These are phyloP conservation scores for Tillandsia leiboldiana DNA, from an alignment of 176 grass and related monocot genomes.

Conservation along the genomic window DNA sequence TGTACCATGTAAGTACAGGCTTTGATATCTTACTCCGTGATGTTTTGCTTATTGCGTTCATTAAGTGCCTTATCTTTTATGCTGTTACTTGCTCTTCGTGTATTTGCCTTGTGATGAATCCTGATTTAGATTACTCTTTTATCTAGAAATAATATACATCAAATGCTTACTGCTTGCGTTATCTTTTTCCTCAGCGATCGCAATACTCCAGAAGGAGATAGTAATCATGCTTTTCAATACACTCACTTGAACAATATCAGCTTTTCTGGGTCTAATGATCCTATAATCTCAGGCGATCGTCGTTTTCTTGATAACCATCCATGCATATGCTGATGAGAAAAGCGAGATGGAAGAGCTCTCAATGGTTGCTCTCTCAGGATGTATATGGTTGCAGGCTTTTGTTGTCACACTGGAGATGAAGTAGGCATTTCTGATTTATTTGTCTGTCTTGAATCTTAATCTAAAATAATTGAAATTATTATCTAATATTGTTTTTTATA, in stretches of 20 bases:
- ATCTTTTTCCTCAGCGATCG: too few species aligned
- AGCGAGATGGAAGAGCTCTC: constrained; percentile 78
- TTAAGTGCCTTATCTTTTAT: not conserved
- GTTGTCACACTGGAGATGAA: constrained; percentile 75
- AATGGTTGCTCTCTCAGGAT: constrained; percentile 84
- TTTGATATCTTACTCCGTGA: constrained; percentile 6
- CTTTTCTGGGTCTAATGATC: not conserved
- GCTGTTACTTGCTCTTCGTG: not conserved
- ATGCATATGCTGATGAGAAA: constrained; percentile 65
- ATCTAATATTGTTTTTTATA: not conserved
- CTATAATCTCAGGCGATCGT: constrained; percentile 48
- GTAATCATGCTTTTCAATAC: not conserved
- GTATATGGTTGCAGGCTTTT: constrained; percentile 95
- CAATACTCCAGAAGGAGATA: not conserved
- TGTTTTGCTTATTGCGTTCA: not conserved
- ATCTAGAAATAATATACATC: too few species aligned
- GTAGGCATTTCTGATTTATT: constrained; percentile 27
- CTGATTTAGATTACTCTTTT: too few species aligned
- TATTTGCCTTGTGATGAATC: too few species aligned
- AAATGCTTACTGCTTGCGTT: too few species aligned
- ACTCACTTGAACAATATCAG: not conserved
- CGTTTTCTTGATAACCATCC: constrained; percentile 53
- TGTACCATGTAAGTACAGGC: constrained; percentile 73
- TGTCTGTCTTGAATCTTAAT: not conserved
- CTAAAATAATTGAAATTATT: not conserved